Percentiles rank a stretch among this genome's conserved stretches.
These are phyloP conservation scores for Fusarium graminum DNA, from an alignment of 2,329 filamentous ascomycete genomes.

Conservation along the genomic window DNA sequence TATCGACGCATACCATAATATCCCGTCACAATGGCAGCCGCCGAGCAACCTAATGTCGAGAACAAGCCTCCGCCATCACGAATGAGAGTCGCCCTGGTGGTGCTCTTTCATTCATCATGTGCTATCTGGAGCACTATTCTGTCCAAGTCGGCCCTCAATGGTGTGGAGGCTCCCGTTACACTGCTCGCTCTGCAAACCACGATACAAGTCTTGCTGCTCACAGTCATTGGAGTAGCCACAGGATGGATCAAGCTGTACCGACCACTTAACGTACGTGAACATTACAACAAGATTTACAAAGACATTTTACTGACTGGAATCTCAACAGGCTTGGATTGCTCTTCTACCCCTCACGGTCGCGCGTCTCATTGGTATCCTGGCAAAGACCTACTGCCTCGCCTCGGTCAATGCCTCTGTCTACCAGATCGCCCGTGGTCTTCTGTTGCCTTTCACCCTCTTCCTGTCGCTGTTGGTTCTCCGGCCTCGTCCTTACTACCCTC, in stretches of 20 bases:
- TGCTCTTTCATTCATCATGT: constrained; percentile 48
- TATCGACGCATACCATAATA: constrained; percentile 24
- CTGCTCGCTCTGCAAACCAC: constrained; percentile 46
- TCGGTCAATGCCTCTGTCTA: constrained; percentile 49
- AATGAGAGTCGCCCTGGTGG: constrained; percentile 43
- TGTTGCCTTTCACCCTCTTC: constrained; percentile 47
- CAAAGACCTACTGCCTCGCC: constrained; percentile 49
- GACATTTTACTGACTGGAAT: background rate
- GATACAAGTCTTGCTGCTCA: constrained; percentile 44
- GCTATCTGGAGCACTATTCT: constrained; percentile 49
- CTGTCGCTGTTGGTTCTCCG: constrained; percentile 46
- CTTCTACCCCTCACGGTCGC: constrained; percentile 47
- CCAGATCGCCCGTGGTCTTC: constrained; percentile 47
- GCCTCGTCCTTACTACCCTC: constrained; percentile 48
- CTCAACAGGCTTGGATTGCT: constrained; percentile 41
- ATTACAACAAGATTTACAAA: background rate
- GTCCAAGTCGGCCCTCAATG: constrained; percentile 48
- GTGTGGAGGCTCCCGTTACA: constrained; percentile 47
- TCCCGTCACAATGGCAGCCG: constrained; percentile 36
- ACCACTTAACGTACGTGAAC: constrained; percentile 38
- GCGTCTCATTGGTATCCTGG: constrained; percentile 46
- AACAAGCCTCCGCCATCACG: constrained; percentile 36
- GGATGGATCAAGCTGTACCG: constrained; percentile 46
- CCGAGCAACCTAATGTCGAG: constrained; percentile 38
- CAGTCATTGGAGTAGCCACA: constrained; percentile 41